Base-by-base conservation (phyloP, 805 yeast species). In the Candida yuanshanica region DNA sequence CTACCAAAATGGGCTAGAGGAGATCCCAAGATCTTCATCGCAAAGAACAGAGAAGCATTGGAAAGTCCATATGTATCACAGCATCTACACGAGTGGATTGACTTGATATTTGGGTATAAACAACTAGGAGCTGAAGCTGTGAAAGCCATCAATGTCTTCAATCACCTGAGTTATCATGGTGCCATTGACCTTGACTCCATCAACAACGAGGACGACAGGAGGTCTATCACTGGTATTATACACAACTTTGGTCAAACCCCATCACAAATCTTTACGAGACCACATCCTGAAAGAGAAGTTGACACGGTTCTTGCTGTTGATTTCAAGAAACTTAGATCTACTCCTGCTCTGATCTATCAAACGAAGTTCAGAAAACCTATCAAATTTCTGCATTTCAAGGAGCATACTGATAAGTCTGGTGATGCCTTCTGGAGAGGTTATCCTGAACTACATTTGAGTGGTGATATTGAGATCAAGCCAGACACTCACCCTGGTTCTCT, bases 191-290 rank as follows among this genome's bases (percentile, higher is more conserved):
- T 88, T 40, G 95, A 86, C 46, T 70, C 70, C 18, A 81, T 88
- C 42, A 70, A 75, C 45, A 90, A 87, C 55, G 87, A 79, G 27
- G 70, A 74, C 46, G 95, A 88, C 59, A 72, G 81, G 48, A 68
- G 79, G 29, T 91, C 95, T 1, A 71, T 83, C 3, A 83, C 87
- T 18, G 90, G 95, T 2, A 83, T 84, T 51, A 88, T 88, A 38
- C 93, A 89, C 56, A 88, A 88, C 60, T 88, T 88, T 68, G 96
- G 96, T 0, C 96, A 88, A 56, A 88, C 95, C 0, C 96, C 96
- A 2, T 55, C 74, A 37, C 85, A 83, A 50, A 64, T 89, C 10
- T 86, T 89, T 51, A 66, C 64, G 14, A 73, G 72, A 38, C 82
- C 89, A 0, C 96, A 88, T 59, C 81, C 83, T 1, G 47, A 55